Base-by-base conservation (phyloP, 306 rosid genomes). In the Quercus dentata region DNA sequence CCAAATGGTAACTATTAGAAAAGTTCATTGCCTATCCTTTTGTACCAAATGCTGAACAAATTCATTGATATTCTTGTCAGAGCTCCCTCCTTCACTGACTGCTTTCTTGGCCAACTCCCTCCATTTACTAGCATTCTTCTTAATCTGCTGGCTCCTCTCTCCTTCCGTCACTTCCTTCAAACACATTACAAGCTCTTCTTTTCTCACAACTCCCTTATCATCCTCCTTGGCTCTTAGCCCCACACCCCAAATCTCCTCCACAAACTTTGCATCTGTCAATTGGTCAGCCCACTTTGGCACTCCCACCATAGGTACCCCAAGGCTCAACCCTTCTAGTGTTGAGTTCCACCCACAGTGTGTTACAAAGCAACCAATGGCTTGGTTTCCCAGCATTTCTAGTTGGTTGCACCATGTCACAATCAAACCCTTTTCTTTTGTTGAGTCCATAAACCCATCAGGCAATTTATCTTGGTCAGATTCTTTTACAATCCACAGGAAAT, bases 261-360 rank as follows among this genome's bases (percentile, higher is more conserved):
- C 78, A 77, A 69, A 91, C 80, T 88, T 89, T 0, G 94, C 94
- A 77, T 91, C 91, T 0, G 94, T 85, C 76, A 88, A 75, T 31
- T 88, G 94, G 54, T 91, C 97, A 0, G 89, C 74, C 94, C 92
- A 89, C 64, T 85, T 91, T 1, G 92, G 94, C 79, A 91, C 82
- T 11, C 90, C 90, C 71, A 88, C 85, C 86, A 89, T 88, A 0
- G 92, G 94, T 23, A 89, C 88, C 1, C 94, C 91, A n/a, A 89
- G 86, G 67, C 94, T 85, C 6, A 91, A 79, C 68, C 86, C 90
- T 78, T 91, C 97, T 0, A 91, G 88, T 6, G 93, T 91, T 0
- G 92, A 91, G 20, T 91, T 91, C 97, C 97, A 85, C 4, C 94
- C 92, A 55, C 97, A 89, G 17, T 89, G 93, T 0, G 89, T 88